Evolutionary conservation across 768 basidiomycete species (phyloP), one percentile per base, ranked within the genome.

Genomic region (Boletus barrowsii): DNA sequence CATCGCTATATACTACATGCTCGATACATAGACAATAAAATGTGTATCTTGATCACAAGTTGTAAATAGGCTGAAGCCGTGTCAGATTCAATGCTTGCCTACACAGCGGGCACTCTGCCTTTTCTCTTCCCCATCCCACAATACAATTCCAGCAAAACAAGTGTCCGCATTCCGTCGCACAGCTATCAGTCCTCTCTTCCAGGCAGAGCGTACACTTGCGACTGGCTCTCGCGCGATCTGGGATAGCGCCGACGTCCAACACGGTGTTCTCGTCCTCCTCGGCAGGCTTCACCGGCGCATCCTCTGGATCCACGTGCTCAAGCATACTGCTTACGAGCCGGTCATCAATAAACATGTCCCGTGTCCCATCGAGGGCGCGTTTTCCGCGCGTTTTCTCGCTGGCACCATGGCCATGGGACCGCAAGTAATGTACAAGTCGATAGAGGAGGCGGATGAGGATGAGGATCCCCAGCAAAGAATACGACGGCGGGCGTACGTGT

Each of bases 61-160:
- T 94, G 75, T 93, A 88, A 61, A 94, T 83, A 15, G 92, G 90
- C 55, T 92, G 67, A 49, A 94, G 68, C 54, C 82, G 82, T 42
- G 83, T 78, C 52, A 92, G 72, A 68, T 79, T 81, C 55, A 94
- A 68, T 10, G 80, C 78, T 67, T 94, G 92, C 59, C 92, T 81
- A 70, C 92, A 94, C 8, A 94, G 74, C 3, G 92, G 92, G 68
- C 92, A 94, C 69, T 93, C 92, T 10, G 90, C 79, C 82, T 92
- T 94, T 68, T 94, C 92, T 67, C 87, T 76, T 14, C 88, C 90
- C 92, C 92, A 94, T 10, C 86, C 88, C 42, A 89, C 83, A 39
- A 94, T 90, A 62, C 92, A 94, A 60, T 78, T 83, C 92, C 92
- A 94, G 61, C 91, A 93, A 66, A 93, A 94, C 43, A 94, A 64